Base-by-base conservation (phyloP, 2,329 filamentous ascomycete species). In the Rutstroemia sp. region DNA sequence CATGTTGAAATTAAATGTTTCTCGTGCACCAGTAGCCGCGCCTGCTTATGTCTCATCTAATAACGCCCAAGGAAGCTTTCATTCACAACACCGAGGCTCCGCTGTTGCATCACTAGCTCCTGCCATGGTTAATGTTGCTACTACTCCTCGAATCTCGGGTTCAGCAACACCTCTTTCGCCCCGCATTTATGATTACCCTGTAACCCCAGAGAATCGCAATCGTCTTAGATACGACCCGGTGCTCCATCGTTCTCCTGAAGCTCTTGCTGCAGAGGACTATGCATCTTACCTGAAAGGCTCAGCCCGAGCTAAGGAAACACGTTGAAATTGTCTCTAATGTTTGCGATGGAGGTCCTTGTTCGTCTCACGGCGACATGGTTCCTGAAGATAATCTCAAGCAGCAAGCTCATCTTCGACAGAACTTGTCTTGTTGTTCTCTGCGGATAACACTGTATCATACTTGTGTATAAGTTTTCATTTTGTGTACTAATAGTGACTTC, bases 51-150 rank as follows among this genome's bases (percentile, higher is more conserved):
- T 70, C 36, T 67, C 68, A 27, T 65, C 67, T 27, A 61, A 65
- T 38, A 69, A 61, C 50, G 68, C 66, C 52, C 65, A 66, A 52
- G 69, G 69, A 23, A 68, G 63, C 52, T 59, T 70, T 17, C 69
- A 67, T 49, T 34, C 38, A 8, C 65, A 65, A 42, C 69, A 69
- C 47, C 61, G 63, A 39, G 69, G 67, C 30, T 65, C 65, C 48
- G 68, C 69, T 19, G 63, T 61, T 53, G 67, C 67, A 25, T 69
- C 67, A 48, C 64, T 69, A 14, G 61, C 63, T 39, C 67, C 68
- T 27, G 57, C 61, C 25, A 56, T 60, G 52, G 34, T 50, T n/a
- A 55, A 9, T 10, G 40, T 42, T 36, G 14, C 36, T 14, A 19
- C 25, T 23, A 55, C 23, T 50, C 19, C 19, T 21, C 42, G 42